Evolutionary conservation across 768 basidiomycete species (phyloP), one percentile per base, ranked within the genome.

Genomic region (Kwoniella heveanensis): DNA sequence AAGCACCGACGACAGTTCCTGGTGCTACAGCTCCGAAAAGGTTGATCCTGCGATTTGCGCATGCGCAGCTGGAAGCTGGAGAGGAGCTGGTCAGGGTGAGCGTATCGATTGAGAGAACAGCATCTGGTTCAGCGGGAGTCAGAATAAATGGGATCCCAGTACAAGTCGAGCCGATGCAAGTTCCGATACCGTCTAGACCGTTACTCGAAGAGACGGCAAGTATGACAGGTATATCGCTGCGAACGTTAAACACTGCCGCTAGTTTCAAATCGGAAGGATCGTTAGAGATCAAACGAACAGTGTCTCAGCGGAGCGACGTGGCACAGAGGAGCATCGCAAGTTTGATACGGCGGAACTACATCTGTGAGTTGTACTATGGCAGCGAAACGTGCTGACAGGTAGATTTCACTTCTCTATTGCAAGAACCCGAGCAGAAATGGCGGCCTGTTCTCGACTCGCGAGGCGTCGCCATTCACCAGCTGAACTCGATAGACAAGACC

Each of bases 381-480:
- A 36, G 49, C 37, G 13, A 30, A 54, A 1, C 8, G 17, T 32
- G 61, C 67, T 72, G 57, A 74, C 47, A n/a, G 17, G 30, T 54
- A 79, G 79, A 98, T 80, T 98, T 99, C 79, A 94, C 94, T 0
- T 96, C 94, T 0, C 82, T 99, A 52, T 80, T 99, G 53, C 96
- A 98, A 79, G 95, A 98, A 73, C 96, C 96, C 0, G 93, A 97
- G 79, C 92, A 92, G 2, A 99, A 99, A 79, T 99, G 95, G 95
- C 88, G 91, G 85, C 64, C 78, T 4, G 71, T 82, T 7, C 89
- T 89, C 50, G 96, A 99, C 69, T 85, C 85, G 27, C 85, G 88
- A 48, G 95, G 96, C 1, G 95, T 98, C 0, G 90, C 92, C 4
- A 87, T 99, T 37, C 92, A 93, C 4, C 94, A 97, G 77, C 86